These are phyloP conservation scores for Aspergillus fumigatus DNA, from an alignment of 2,329 filamentous ascomycete genomes.

Conservation along the genomic window DNA sequence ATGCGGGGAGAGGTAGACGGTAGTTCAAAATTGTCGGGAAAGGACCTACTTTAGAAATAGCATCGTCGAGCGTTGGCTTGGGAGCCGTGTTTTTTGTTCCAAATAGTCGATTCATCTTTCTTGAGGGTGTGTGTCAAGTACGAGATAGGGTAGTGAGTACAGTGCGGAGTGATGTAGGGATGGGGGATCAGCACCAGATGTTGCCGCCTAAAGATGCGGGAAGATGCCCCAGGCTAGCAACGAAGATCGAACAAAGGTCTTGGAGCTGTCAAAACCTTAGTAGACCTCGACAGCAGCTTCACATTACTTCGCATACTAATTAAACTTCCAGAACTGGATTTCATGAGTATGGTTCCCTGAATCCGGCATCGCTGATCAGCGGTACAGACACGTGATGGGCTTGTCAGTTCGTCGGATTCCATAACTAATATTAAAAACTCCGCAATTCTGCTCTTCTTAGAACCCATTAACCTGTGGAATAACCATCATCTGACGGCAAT, in stretches of 20 bases:
- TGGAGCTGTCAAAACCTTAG: neutral
- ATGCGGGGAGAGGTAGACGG: conserved; percentile 4
- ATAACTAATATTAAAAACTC: neutral
- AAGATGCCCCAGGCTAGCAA: neutral
- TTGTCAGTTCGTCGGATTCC: neutral
- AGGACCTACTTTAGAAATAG: conserved; percentile 68
- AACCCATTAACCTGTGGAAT: neutral
- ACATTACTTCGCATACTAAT: neutral
- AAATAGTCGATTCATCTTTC: conserved; percentile 89
- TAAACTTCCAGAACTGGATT: neutral
- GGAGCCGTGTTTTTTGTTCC: conserved; percentile 80
- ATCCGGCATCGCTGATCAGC: neutral
- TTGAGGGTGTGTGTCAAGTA: neutral
- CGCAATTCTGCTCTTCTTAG: neutral
- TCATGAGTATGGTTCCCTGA: neutral
- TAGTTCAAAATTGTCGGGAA: neutral
- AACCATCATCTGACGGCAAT: neutral
- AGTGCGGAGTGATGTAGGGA: neutral
- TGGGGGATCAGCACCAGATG: neutral
- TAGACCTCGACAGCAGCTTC: too few species aligned
- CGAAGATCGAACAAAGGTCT: neutral
- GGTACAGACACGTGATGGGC: too few species aligned
- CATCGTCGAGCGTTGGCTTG: conserved; percentile 80
- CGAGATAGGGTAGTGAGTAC: neutral
- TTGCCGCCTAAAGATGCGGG: neutral